Evolutionary conservation across 176 grass and related monocot species (phyloP).

Genomic region (Oryza longistaminata): DNA sequence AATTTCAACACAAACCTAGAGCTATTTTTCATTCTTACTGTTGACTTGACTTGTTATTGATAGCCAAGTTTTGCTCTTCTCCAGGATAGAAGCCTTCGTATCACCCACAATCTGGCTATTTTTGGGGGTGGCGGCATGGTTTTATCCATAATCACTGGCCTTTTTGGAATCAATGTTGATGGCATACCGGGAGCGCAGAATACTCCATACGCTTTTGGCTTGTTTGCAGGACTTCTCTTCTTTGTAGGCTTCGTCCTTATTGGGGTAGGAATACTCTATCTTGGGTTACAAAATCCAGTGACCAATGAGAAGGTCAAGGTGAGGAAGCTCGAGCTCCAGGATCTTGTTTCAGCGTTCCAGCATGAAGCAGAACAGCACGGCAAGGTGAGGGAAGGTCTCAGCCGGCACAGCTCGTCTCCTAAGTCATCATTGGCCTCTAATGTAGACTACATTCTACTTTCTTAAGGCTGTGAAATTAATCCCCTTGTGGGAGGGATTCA

Average conservation of each 20-base stretch:
- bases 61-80: background rate
- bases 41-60: background rate
- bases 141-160: conserved; percentile 85
- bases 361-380: conserved; percentile 90
- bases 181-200: conserved; percentile 88
- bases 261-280: conserved; percentile 72
- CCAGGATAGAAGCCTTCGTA: conserved; percentile 87
- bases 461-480: background rate
- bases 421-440: conserved; percentile 37
- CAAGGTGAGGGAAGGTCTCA: conserved; percentile 81
- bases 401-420: conserved; percentile 24
- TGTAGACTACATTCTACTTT: conserved; percentile 63
- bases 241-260: conserved; percentile 63
- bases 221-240: conserved; percentile 73
- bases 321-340: conserved; percentile 87
- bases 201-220: conserved; percentile 83
- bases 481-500: too few relatives aligned
- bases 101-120: conserved; percentile 91
- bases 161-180: conserved; percentile 95
- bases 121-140: conserved; percentile 83
- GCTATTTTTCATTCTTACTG: conserved; percentile 6
- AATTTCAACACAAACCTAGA: conserved; percentile 1
- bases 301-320: conserved; percentile 79
- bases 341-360: conserved; percentile 86
- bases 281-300: conserved; percentile 77